Base-by-base conservation (phyloP, 768 basidiomycete species). In the Tricholoma sp. region DNA sequence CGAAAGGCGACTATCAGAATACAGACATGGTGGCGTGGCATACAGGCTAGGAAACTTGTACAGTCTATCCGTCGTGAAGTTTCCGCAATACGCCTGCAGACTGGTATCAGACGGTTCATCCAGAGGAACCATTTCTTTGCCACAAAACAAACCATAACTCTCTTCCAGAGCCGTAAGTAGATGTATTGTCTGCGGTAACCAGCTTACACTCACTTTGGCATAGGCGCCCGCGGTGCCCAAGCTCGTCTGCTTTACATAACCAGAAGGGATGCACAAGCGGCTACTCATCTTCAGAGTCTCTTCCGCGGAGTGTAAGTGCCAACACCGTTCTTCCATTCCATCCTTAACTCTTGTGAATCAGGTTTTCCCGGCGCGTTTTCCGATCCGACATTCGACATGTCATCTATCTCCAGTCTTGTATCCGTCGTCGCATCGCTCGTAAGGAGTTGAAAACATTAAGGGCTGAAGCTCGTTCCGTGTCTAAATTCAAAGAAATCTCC, bases 401-500 rank as follows among this genome's bases (percentile, higher is more conserved):
- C 56, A 74, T 98, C 52, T 89, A 88, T 67, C 70, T 98, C 22
- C 97, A 99, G 70, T 94, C 92, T 16, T 96, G 94, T 66, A 75
- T 95, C 50, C 90, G 97, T 43, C 90, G 96, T 24, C 86, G 91
- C 45, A 75, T 89, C 50, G 97, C 97, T 19, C 84, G 87, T 57
- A 88, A 86, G 63, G 85, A 98, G 68, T 83, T 99, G 61, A 90
- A 88, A 64, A 76, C 75, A 9, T 83, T 99, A 61, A 88, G 82
- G 67, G 83, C 87, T 7, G 97, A 99, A 72, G 97, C 97, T 5
- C 92, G 94, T 52, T 98, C 97, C 1, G 95, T 95, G 27, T 90
- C 91, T 63, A 97, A 94, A 69, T 98, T 96, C 84, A 98, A 97
- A 76, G 94, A 97, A 74, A 97, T 96, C 63, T 98, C 96, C 0